Base-by-base conservation (phyloP, 768 basidiomycete genomes). In the Lentinula edodes region DNA sequence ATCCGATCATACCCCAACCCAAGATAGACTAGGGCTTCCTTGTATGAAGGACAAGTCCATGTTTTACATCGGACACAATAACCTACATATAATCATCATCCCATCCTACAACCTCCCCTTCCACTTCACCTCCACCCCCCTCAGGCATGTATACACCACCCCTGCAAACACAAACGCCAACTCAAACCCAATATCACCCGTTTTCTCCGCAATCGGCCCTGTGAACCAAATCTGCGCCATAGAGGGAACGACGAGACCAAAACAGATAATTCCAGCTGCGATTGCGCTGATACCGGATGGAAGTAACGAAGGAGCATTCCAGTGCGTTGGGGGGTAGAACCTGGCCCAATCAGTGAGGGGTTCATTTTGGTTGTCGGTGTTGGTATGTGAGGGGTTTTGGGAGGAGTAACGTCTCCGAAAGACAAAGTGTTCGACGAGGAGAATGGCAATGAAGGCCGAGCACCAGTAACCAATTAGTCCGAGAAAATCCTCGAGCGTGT, bases 171-270 rank as follows among this genome's bases (percentile, higher is more conserved):
- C 76, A 66, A 90, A 86, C 2, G 88, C 87, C 28, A 90, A 71
- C 71, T 91, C 89, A 63, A 93, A 90, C n/a, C 89, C 91, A 60
- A 93, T 86, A 73, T 93, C 91, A 1, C 91, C 91, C 16, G 89
- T 80, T 7, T 64, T 76, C 63, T 75, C 68, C 9, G 86, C 91
- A 50, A 93, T 86, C 6, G 90, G 90, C 1, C 91, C 91, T 0
- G 78, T 75, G 66, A 83, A 93, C 89, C 88, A 93, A 32, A 82
- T 83, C 71, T 93, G 89, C 63, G 83, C 73, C 85, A 93, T 93
- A 58, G 78, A 81, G 5, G 88, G 84, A 13, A 92, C 73, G 12
- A 87, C 72, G 7, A 91, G 75, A 10, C 75, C 83, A 56, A 87
- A 85, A 2, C 84, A 80, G 53, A 80, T 69, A 3, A 82, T 52